phyloP scores from a whole-genome alignment of 345 rosid genomes.

The Draba incana region DNA sequence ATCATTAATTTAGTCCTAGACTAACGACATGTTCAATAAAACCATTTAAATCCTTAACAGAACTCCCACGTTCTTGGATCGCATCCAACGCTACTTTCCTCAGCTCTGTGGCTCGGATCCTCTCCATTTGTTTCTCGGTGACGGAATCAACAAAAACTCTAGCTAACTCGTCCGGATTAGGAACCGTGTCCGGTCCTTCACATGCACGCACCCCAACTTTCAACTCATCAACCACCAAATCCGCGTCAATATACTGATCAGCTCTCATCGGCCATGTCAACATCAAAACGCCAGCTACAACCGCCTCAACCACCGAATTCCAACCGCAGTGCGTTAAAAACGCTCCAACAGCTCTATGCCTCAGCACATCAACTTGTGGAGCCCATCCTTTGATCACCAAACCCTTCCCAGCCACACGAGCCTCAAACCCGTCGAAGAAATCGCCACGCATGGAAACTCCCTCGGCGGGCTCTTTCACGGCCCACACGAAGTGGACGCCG shows the following conservation, averaged over 20 bases:
- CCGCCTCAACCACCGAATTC: constrained; percentile 62
- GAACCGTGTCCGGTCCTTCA: constrained; percentile 50
- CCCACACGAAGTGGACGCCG: constrained; percentile 58
- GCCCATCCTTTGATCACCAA: constrained; percentile 59
- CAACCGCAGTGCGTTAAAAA: constrained; percentile 76
- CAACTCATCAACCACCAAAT: constrained; percentile 57
- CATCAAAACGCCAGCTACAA: constrained; percentile 56
- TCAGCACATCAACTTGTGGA: constrained; percentile 51
- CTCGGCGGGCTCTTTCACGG: constrained; percentile 40
- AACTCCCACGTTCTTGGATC: constrained; percentile 51
- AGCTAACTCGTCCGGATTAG: constrained; percentile 47
- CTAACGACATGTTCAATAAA: constrained; percentile 44
- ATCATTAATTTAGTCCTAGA: constrained; percentile 13
- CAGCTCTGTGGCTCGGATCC: constrained; percentile 39
- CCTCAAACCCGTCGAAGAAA: constrained; percentile 47
- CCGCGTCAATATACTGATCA: constrained; percentile 57
- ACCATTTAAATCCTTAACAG: constrained; percentile 49
- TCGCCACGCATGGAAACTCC: constrained; percentile 16
- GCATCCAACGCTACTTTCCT: constrained; percentile 53
- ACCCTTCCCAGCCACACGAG: constrained; percentile 57
- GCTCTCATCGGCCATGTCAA: constrained; percentile 73
- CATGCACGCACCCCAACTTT: constrained; percentile 54
- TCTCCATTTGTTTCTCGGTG: constrained; percentile 26
- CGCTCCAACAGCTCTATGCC: constrained; percentile 57
- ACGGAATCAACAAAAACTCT: constrained; percentile 43